Base-by-base conservation (phyloP, 495 filamentous ascomycete genomes). In the Penicillium atrosanguineum region DNA sequence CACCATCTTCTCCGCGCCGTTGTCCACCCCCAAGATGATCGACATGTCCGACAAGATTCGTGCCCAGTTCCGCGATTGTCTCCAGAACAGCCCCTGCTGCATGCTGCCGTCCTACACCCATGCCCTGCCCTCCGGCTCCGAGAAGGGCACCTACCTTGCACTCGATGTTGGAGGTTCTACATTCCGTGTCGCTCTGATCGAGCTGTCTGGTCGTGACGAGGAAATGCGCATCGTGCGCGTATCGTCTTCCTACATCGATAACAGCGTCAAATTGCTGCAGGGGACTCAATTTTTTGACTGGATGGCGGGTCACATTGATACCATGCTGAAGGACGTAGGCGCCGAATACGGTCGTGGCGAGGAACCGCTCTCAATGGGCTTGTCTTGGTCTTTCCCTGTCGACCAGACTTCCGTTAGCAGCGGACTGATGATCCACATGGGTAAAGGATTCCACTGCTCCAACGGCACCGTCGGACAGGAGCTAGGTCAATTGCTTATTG, bases 371-470 rank as follows among this genome's bases (percentile, higher is more conserved):
- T 72, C 72, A 18, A 82, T 87, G 71, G 85, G 85, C 1, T 56
- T 88, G 53, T 82, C 85, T 12, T 88, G 85, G 85, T 85, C 84
- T 1, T 87, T 88, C 67, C 85, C 85, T 4, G 76, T 88, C 44
- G 81, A 87, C 63, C 84, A 77, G 51, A 86, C 81, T 1, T 87
- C 84, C 4, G 72, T 75, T 40, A 72, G 76, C 55, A 81, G 75
- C 28, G 85, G 82, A 9, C 68, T 74, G 36, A 69, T 87, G 12
- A 74, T 83, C 37, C 73, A 75, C 15, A 88, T 88, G 85, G 85
- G 85, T 59, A 88, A 88, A 63, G 84, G 83, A 4, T 87, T 87
- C 59, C 64, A 72, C 42, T 84, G 82, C 44, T 82, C 80, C 4
- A 71, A 82, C 47, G 79, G 75, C 21, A 74, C 81, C 6, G 62